Conservation (phyloP, 2,329 filamentous ascomycete species). For the Fusarium tanahbumbuense region DNA sequence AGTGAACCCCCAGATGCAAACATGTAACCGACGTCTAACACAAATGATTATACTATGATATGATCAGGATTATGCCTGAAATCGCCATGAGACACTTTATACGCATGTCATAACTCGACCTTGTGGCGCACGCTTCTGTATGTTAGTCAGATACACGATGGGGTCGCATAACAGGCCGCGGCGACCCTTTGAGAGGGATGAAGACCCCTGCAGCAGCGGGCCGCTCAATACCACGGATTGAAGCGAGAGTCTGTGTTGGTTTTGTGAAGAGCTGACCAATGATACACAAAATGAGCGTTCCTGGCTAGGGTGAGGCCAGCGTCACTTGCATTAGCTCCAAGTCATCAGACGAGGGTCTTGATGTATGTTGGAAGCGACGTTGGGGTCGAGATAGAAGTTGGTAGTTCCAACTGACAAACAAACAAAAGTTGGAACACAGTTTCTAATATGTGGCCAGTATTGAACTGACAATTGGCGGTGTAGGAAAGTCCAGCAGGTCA, state of each 20-base stretch:
- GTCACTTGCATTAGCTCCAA: slow-evolving; percentile 46
- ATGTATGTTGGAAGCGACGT: slow-evolving; percentile 17
- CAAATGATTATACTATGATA: background rate
- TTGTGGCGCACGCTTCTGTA: slow-evolving; percentile 22
- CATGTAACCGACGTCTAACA: background rate
- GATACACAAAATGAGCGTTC: slow-evolving; percentile 21
- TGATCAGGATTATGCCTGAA: background rate
- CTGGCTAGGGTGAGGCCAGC: slow-evolving; percentile 44
- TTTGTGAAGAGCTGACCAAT: slow-evolving; percentile 41
- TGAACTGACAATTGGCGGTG: background rate
- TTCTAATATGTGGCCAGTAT: background rate
- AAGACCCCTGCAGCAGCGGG: slow-evolving; percentile 45
- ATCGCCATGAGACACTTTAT: slow-evolving; percentile 13
- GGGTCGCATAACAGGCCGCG: slow-evolving; percentile 42
- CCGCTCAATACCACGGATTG: slow-evolving; percentile 41
- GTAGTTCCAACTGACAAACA: background rate
- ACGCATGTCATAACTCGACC: slow-evolving; percentile 19
- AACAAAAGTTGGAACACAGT: background rate
- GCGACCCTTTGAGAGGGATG: slow-evolving; percentile 29
- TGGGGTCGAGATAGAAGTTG: background rate
- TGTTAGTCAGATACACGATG: slow-evolving; percentile 20
- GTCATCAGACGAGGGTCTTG: slow-evolving; percentile 36
- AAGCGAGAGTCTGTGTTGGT: slow-evolving; percentile 31
- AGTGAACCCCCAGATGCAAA: background rate
- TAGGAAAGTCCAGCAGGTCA: background rate